Conservation (phyloP, 352 stramenopile species). For the Blastocystis sp. region DNA sequence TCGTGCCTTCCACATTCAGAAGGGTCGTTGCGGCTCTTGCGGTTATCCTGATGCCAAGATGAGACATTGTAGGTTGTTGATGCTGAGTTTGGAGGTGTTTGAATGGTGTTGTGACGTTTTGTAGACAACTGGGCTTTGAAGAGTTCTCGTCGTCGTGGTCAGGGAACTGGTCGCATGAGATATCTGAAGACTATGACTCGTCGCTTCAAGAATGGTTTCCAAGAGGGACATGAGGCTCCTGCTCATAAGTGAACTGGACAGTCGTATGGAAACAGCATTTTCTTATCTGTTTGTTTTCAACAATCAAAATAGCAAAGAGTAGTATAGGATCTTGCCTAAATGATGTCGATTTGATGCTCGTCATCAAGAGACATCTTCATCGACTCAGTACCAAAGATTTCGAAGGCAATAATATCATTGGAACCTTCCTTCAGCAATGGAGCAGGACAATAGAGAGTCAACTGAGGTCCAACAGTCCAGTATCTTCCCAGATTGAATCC, state of each 20-base stretch:
- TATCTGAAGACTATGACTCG: constrained; percentile 95
- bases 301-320: background rate
- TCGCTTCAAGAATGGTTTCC: constrained; percentile 99
- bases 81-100: background rate
- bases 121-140: constrained; percentile 83
- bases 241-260: constrained; percentile 59
- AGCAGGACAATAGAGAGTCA: constrained; percentile 67
- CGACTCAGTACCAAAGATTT: background rate
- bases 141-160: constrained; percentile 88
- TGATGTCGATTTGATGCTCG: constrained; percentile 9
- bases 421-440: constrained; percentile 36
- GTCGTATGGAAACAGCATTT: background rate
- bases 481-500: constrained; percentile 65
- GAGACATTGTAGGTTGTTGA: constrained; percentile 78
- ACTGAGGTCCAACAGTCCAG: constrained; percentile 65
- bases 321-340: background rate
- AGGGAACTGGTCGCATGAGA: constrained; percentile 90
- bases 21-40: constrained; percentile 93
- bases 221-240: constrained; percentile 81
- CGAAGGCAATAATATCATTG: constrained; percentile 64
- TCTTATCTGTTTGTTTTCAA: constrained; percentile 29
- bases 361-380: constrained; percentile 11
- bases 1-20: constrained; percentile 98
- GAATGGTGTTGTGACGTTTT: background rate
- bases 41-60: constrained; percentile 95